Base-by-base conservation (phyloP, 1,284 basidiomycete genomes). In the Moesziomyces sp. region DNA sequence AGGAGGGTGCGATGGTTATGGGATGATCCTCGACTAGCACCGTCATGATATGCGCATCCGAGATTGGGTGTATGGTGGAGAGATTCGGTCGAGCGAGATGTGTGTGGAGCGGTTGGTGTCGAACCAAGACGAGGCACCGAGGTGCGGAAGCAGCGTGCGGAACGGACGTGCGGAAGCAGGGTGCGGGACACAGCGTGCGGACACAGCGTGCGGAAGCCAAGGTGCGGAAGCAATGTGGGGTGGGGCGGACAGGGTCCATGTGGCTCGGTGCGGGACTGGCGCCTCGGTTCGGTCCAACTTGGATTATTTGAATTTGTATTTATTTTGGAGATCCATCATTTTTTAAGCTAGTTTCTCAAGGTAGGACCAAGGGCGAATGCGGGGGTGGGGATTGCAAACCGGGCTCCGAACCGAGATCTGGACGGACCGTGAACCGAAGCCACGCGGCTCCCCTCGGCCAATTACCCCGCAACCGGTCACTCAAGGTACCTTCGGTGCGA, bases 11-110 rank as follows among this genome's bases (percentile, higher is more conserved):
- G 19, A 50, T 23, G 7, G 48, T 50, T 1, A 42, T 14, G 35
- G 48, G 34, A 34, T 24, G 34, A 5, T 19, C 34, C 5, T 38
- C 21, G 34, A 50, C 34, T 13, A 4, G 30, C 11, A 40, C 4
- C 34, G 48, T 19, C 48, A 50, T 50, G 46, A 24, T 21, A 46
- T 46, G 44, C 26, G 26, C 44, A 46, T 21, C 19, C 44, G 44
- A 46, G 44, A 9, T 24, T n/a, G 44, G 5, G 21, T 26, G 13
- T 11, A 21, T 46, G 44, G 44, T 40, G 11, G 38, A 40, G 16
- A 40, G 38, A 18, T 40, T 40, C 38, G 38, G 38, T 40, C 18
- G 26, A 28, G 26, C 30, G 9, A 10, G 30, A 13, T 34, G 30
- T 34, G 30, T 34, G 30, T 34, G 30, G 30, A 34, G 30, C 13